Conservation (phyloP, 2,329 filamentous ascomycete genomes). For the Penicillium sp. region DNA sequence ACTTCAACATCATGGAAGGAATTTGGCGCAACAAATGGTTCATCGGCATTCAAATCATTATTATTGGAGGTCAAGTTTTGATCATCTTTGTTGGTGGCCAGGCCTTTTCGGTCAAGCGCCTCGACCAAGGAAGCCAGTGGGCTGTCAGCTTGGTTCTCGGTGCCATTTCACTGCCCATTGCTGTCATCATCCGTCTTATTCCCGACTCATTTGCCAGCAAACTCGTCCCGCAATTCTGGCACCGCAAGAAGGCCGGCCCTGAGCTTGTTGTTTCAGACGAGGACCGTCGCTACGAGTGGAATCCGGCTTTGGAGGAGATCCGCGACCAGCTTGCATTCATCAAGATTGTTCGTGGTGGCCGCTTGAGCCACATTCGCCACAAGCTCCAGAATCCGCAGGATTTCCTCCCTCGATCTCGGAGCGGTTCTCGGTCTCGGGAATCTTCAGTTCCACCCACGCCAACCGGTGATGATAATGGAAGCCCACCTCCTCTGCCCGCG, state of each 20-base stretch:
- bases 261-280: slow-evolving; percentile 48
- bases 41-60: slow-evolving; percentile 64
- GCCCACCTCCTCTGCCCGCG: slow-evolving; percentile 44
- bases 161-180: slow-evolving; percentile 66
- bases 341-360: slow-evolving; percentile 63
- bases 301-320: slow-evolving; percentile 62
- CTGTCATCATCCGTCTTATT: slow-evolving; percentile 59
- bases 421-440: slow-evolving; percentile 42
- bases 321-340: slow-evolving; percentile 64
- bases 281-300: slow-evolving; percentile 55
- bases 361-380: slow-evolving; percentile 60
- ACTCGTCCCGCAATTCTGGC: slow-evolving; percentile 43
- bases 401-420: slow-evolving; percentile 46
- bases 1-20: slow-evolving; percentile 47
- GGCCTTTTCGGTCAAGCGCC: slow-evolving; percentile 63
- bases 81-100: slow-evolving; percentile 70
- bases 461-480: slow-evolving; percentile 52
- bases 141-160: slow-evolving; percentile 69
- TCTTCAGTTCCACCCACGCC: slow-evolving; percentile 57
- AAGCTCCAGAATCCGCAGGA: slow-evolving; percentile 59
- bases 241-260: slow-evolving; percentile 36
- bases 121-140: slow-evolving; percentile 67
- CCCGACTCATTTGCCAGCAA: slow-evolving; percentile 56
- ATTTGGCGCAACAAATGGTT: slow-evolving; percentile 47
- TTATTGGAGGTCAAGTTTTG: slow-evolving; percentile 68